A percentile compares a stretch with the other conserved stretches of the same genome.
Conservation (phyloP, 345 rosid genomes). For the Aethionema arabicum region DNA sequence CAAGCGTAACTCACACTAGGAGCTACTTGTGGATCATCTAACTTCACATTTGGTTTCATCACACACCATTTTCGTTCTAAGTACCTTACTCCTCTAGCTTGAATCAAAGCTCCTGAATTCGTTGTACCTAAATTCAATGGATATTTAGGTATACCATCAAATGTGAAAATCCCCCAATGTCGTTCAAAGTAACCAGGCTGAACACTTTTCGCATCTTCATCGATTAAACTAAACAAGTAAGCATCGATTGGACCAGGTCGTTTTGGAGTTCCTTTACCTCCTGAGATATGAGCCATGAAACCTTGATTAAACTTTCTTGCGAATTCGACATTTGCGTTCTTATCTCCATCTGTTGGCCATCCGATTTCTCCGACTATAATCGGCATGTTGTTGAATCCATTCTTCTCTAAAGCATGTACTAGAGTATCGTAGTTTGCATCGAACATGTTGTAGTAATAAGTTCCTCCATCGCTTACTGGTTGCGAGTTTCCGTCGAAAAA, state of each 20-base stretch:
- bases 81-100: slow-evolving; percentile 55
- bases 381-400: slow-evolving; percentile 73
- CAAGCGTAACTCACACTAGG: slow-evolving; percentile 82
- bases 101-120: slow-evolving; percentile 56
- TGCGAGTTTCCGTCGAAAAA: slow-evolving; percentile 74
- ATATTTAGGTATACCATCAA: slow-evolving; percentile 71
- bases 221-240: slow-evolving; percentile 78
- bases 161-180: slow-evolving; percentile 83
- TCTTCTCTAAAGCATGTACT: slow-evolving; percentile 74
- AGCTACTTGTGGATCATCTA: slow-evolving; percentile 66
- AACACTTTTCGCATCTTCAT: slow-evolving; percentile 82
- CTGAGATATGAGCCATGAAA: slow-evolving; percentile 60
- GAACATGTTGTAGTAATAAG: slow-evolving; percentile 67
- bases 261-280: slow-evolving; percentile 85
- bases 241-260: slow-evolving; percentile 70
- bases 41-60: slow-evolving; percentile 56
- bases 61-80: slow-evolving; percentile 75
- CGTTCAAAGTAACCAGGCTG: slow-evolving; percentile 89
- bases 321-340: slow-evolving; percentile 61
- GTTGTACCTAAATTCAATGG: slow-evolving; percentile 80
- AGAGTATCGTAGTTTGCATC: slow-evolving; percentile 92
- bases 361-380: slow-evolving; percentile 87
- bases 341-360: slow-evolving; percentile 95
- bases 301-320: slow-evolving; percentile 92
- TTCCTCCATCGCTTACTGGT: slow-evolving; percentile 69